Evolutionary conservation across 108 stramenopile genomes (phyloP).

Genomic region (Pseudonitzschia multiseries): DNA sequence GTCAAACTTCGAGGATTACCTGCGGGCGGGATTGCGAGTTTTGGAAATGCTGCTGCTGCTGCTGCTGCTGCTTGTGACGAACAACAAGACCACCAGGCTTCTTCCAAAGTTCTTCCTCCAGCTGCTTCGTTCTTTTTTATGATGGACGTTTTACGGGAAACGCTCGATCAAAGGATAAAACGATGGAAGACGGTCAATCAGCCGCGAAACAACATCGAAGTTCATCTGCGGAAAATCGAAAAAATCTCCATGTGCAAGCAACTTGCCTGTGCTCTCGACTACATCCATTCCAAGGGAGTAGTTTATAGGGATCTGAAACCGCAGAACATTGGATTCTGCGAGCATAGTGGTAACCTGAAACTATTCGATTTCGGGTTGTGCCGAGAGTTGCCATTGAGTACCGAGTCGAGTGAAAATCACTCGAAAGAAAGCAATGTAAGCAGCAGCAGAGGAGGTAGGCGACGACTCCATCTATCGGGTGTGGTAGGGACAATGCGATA

Average conservation of each 20-base stretch:
- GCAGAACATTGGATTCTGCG: slow-evolving; percentile 41
- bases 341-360: not conserved
- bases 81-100: not conserved
- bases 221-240: slow-evolving; percentile 19
- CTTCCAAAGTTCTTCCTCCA: not conserved
- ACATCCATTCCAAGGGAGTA: slow-evolving; percentile 63
- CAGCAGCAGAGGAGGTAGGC: too few relatives aligned
- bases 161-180: slow-evolving; percentile 52
- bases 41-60: slow-evolving; percentile 41
- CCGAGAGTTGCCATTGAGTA: slow-evolving; percentile 54
- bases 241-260: slow-evolving; percentile 31
- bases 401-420: not conserved
- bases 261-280: slow-evolving; percentile 60
- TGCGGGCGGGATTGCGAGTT: slow-evolving; percentile 45
- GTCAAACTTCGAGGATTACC: slow-evolving; percentile 66
- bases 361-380: slow-evolving; percentile 83
- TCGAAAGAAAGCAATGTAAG: too few relatives aligned
- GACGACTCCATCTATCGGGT: slow-evolving; percentile 46
- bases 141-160: slow-evolving; percentile 50
- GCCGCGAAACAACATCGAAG: not conserved
- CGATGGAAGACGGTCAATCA: slow-evolving; percentile 34
- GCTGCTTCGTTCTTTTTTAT: slow-evolving; percentile 47
- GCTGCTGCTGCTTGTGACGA: slow-evolving; percentile 29
- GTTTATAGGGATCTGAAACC: slow-evolving; percentile 74
- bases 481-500: slow-evolving; percentile 68